Base-by-base conservation (phyloP, 2,329 filamentous ascomycete species). In the Trichoderma simmonsii region DNA sequence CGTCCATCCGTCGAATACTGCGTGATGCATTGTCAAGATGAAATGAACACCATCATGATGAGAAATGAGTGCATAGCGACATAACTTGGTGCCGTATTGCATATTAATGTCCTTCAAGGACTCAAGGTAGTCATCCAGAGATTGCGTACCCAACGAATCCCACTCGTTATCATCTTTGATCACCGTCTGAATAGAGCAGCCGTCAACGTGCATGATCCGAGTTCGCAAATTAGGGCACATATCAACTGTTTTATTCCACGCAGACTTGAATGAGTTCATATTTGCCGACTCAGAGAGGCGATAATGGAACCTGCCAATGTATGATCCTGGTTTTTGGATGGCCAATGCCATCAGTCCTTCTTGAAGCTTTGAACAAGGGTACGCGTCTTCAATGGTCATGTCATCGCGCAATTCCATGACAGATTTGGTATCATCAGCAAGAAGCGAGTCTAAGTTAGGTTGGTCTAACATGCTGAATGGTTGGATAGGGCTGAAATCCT, bases 1-100 rank as follows among this genome's bases (percentile, higher is more conserved):
- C 1, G 77, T 75, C 75, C 77, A 78, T 8, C 78, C 78, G 57
- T 80, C 79, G 26, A 79, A 80, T 2, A 79, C 32, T 0, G 77
- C 74, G 39, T 80, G 78, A 28, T 79, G 77, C 2, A 77, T 72
- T 0, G 76, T 77, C 72, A 75, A 76, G 0, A 78, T 70, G 7
- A 79, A 75, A 11, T 57, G 75, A 0, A 30, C n/a, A 0, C 9
- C 9, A 2, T 21, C 3, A 0, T 30, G 3, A n/a, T 68, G 6
- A 12, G 34, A 12, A 9, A 68, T 34, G 1, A 71, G 7, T 0
- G 32, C 63, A 48, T 67, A 71, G 15, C 32, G 70, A 3, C 51
- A 71, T 1, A 71, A 9, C 8, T 32, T 26, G 2, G 62, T 21
- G 1, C 71, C 73, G 4, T 71, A 71, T 5, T n/a, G n/a, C n/a